A percentile compares a stretch with the other conserved stretches of the same genome.
phyloP scores from a whole-genome alignment of 352 stramenopile genomes.

The Phytophthora lateralis region DNA sequence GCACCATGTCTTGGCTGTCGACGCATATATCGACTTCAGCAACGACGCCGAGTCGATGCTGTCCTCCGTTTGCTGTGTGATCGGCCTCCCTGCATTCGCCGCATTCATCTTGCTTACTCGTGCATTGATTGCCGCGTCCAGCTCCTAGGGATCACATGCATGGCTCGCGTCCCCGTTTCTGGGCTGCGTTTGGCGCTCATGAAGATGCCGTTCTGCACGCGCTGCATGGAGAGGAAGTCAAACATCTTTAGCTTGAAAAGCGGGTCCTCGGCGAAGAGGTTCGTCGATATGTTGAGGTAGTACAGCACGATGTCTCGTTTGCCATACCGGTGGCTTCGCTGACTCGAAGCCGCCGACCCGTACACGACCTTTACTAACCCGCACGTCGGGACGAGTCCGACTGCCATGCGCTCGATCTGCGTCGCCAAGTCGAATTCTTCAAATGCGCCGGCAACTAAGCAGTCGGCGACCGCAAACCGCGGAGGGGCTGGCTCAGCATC shows the following conservation, averaged over 20 bases:
- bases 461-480: background rate
- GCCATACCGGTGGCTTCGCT: conserved; percentile 21
- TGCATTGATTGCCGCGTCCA: conserved; percentile 3
- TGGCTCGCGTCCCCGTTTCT: conserved; percentile 3
- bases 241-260: conserved; percentile 40
- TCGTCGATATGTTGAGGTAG: conserved; percentile 33
- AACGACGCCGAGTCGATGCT: background rate
- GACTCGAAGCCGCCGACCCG: conserved; percentile 24
- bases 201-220: conserved; percentile 26
- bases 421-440: conserved; percentile 18
- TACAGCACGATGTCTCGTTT: conserved; percentile 28
- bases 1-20: conserved; percentile 30
- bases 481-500: too few species aligned
- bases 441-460: conserved; percentile 27
- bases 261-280: background rate
- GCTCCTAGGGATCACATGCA: conserved; percentile 17
- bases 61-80: background rate
- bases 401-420: conserved; percentile 16
- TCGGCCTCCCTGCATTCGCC: background rate
- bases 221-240: conserved; percentile 18
- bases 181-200: conserved; percentile 24
- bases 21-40: conserved; percentile 15
- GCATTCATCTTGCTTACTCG: background rate
- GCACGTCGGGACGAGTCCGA: conserved; percentile 24
- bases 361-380: conserved; percentile 35